Evolutionary conservation across 257 asterid species (phyloP).

Genomic region (Solanum microdontum): DNA sequence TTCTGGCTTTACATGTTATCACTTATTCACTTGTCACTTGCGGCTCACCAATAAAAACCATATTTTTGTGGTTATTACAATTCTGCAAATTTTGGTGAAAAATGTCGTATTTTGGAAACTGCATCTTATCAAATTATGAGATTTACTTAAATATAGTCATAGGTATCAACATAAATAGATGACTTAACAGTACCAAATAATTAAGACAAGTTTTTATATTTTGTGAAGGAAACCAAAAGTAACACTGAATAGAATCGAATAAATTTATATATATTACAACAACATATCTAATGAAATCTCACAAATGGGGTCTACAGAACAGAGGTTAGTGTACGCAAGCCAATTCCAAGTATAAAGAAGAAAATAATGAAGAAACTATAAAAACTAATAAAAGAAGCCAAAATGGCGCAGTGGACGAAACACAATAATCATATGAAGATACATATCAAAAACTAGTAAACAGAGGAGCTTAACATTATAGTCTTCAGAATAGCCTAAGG

Average conservation of each 20-base stretch:
- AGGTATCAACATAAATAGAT: background rate
- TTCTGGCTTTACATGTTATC: constrained; percentile 13
- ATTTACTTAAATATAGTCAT: background rate
- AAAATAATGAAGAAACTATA: no score
- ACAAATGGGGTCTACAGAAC: no score
- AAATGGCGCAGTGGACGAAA: no score
- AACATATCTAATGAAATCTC: background rate
- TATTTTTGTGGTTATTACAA: background rate
- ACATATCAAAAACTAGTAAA: background rate
- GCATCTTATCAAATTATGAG: background rate
- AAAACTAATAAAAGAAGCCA: no score
- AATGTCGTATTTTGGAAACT: background rate
- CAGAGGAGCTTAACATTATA: background rate
- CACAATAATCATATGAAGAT: background rate
- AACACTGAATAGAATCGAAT: background rate
- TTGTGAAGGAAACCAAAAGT: background rate
- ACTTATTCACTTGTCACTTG: constrained; percentile 14
- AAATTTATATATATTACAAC: background rate
- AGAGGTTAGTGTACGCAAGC: background rate
- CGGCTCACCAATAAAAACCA: background rate
- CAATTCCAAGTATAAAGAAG: no score
- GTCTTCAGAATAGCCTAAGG: no score
- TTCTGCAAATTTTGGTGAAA: background rate
- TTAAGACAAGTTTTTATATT: background rate
- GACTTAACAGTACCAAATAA: background rate